Base-by-base conservation (phyloP, 208 protist species). In the Trypanosoma boissoni region DNA sequence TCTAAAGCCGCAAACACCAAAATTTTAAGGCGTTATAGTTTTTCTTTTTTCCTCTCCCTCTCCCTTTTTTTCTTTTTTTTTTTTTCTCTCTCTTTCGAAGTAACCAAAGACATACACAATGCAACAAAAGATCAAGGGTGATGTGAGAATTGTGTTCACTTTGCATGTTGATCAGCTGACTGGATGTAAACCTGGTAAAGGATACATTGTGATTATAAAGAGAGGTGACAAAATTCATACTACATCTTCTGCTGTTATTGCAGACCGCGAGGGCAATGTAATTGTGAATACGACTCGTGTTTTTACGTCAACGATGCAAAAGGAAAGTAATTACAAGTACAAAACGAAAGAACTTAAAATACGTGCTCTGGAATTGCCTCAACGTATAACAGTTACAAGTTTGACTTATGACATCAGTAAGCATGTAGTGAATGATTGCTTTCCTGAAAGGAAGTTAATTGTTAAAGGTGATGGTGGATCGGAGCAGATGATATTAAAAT, bases 161-260 rank as follows among this genome's bases (percentile, higher is more conserved):
- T 32, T 78, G 43, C 46, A 49, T 2, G 42, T 74, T 37, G 64
- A 76, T 26, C 44, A 64, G 24, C 58, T 83, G 31, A 72, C 58
- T 0, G 58, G 46, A 50, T 54, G 58, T 26, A n/a, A 8, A 16
- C 36, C 58, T 9, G 46, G 46, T 26, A 54, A 55, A 32, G 18
- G 9, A 9, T 64, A 64, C 18, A 10, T 57, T 8, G n/a, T 64
- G 20, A 34, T 55, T 18, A 27, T 64, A 21, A 64, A 64, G 41
- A 42, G 58, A 2, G 58, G 58, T 16, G 58, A 64, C 14, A 64
- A 55, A 34, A 64, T 64, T n/a, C 24, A 56, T n/a, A n/a, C 39
- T 9, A 48, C 48, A 6, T 55, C 58, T 9, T 21, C 44, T 23
- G 14, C 31, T 31, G 43, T 55, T 16, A 50, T 7, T 12, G 58